Percentiles rank a stretch among this genome's conserved stretches.
Conservation (phyloP, 2,329 filamentous ascomycete species). For the Hypoxylon sp. region DNA sequence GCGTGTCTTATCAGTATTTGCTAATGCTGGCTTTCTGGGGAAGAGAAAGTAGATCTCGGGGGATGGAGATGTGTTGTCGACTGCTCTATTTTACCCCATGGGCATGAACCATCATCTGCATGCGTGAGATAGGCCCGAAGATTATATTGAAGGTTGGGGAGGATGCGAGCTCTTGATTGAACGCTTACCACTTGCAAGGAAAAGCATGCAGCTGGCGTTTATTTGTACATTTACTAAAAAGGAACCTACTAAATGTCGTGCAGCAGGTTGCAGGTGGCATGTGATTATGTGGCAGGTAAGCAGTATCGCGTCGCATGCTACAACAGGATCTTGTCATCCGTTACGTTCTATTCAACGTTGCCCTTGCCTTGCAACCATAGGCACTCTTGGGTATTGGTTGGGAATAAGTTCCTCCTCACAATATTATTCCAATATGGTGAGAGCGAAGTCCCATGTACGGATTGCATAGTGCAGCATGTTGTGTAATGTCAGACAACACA, state of each 20-base stretch:
- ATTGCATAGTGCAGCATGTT: constrained; percentile 34
- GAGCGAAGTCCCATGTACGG: constrained; percentile 28
- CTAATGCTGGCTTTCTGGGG: constrained; percentile 4
- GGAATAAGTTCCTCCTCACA: constrained; percentile 19
- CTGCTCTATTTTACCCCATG: constrained; percentile 36
- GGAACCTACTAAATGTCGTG: constrained; percentile 25
- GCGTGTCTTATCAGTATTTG: not conserved
- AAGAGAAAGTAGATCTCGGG: constrained; percentile 20
- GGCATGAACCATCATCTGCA: constrained; percentile 21
- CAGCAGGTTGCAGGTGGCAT: constrained; percentile 31
- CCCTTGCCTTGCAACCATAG: constrained; percentile 27
- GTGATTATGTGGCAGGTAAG: constrained; percentile 29
- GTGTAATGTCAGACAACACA: constrained; percentile 30
- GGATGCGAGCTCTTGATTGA: constrained; percentile 33
- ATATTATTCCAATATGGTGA: constrained; percentile 16
- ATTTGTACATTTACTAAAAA: constrained; percentile 15
- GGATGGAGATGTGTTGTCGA: constrained; percentile 17
- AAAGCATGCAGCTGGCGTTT: constrained; percentile 17
- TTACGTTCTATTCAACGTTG: constrained; percentile 28
- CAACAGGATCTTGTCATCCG: constrained; percentile 17
- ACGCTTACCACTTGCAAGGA: constrained; percentile 21
- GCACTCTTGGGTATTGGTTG: constrained; percentile 27
- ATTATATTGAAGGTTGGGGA: constrained; percentile 33
- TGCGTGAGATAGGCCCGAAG: constrained; percentile 36
- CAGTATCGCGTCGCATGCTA: constrained; percentile 17